A percentile compares a stretch with the other conserved stretches of the same genome.
These are phyloP conservation scores for Pouteria glomerata DNA, from an alignment of 148 eudicot genomes.

Conservation along the genomic window DNA sequence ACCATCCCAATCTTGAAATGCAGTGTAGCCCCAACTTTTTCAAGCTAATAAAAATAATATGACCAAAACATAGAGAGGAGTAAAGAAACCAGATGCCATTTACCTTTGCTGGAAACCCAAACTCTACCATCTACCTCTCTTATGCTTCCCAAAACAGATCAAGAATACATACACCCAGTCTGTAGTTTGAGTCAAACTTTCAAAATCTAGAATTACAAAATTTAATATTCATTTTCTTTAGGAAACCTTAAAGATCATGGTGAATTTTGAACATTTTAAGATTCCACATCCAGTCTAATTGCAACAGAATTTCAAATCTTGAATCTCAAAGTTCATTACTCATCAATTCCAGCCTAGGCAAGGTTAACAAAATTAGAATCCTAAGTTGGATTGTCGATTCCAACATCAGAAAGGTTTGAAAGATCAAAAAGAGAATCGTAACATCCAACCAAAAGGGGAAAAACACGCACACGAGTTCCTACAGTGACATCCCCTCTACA, in stretches of 20 bases:
- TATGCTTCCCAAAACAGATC: neutral
- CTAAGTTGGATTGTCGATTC: too few relatives aligned
- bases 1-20: neutral
- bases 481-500: too few relatives aligned
- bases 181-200: neutral
- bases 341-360: too few relatives aligned
- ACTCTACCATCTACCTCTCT: neutral
- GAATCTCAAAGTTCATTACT: neutral
- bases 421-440: too few relatives aligned
- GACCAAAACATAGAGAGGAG: neutral
- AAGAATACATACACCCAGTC: neutral
- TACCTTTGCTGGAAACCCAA: neutral
- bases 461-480: too few relatives aligned
- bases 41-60: neutral
- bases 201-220: neutral
- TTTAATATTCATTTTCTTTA: neutral
- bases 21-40: neutral
- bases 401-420: too few relatives aligned
- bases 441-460: too few relatives aligned
- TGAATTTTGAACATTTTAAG: neutral
- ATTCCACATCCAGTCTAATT: neutral
- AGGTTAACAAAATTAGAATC: too few relatives aligned
- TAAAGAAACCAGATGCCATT: neutral
- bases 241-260: neutral
- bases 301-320: neutral